phyloP scores from a whole-genome alignment of 23 red algal species.

The Pyropia haitanensis region DNA sequence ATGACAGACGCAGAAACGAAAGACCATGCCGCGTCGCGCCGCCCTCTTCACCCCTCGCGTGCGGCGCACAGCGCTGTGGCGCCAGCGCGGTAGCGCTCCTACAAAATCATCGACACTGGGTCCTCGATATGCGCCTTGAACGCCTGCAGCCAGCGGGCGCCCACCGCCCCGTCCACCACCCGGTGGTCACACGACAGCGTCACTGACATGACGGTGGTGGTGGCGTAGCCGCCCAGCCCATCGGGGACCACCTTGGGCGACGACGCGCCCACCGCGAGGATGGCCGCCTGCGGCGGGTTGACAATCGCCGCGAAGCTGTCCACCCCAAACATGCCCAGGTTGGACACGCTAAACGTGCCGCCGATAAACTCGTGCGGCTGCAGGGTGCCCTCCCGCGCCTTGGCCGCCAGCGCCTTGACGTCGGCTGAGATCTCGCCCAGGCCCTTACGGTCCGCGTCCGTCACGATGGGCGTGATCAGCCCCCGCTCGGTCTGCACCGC shows the following conservation, averaged over 20 bases:
- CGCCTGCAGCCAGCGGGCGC: constrained; percentile 65
- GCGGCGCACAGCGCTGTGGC: too few species aligned
- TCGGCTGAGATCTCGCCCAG: constrained; percentile 68
- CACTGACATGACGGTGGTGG: constrained; percentile 40
- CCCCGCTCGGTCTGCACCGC: constrained; percentile 81
- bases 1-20: too few species aligned
- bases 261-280: constrained; percentile 82
- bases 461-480: constrained; percentile 88
- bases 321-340: constrained; percentile 91
- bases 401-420: constrained; percentile 65
- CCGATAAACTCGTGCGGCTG: constrained; percentile 83
- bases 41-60: too few species aligned
- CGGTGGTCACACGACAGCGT: constrained; percentile 95
- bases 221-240: constrained; percentile 14
- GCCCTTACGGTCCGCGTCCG: constrained; percentile 78
- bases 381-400: constrained; percentile 72
- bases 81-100: neutral
- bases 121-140: constrained; percentile 77
- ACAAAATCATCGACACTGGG: constrained; percentile 76
- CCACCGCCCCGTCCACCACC: constrained; percentile 97
- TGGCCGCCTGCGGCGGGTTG: constrained; percentile 95
- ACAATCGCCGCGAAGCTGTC: constrained; percentile 89
- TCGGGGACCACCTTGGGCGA: constrained; percentile 61
- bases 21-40: too few species aligned
- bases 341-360: constrained; percentile 94